These are phyloP conservation scores for Laetiporus sulphureus DNA, from an alignment of 1,284 basidiomycete species.

Conservation along the genomic window DNA sequence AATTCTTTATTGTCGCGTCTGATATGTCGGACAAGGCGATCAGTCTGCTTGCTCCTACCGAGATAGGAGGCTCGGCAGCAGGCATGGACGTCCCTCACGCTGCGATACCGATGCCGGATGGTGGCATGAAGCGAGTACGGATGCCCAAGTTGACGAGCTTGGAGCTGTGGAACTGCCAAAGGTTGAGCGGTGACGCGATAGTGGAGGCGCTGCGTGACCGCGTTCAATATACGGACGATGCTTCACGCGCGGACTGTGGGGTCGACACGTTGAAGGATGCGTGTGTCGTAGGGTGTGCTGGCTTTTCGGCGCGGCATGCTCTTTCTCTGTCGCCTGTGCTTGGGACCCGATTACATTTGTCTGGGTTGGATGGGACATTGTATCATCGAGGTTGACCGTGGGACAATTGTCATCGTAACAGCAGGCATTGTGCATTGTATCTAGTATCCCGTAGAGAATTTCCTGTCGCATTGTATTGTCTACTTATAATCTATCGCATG, in stretches of 20 bases:
- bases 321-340: conserved; percentile 32
- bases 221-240: conserved; percentile 38
- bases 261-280: conserved; percentile 35
- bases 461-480: no score
- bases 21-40: conserved; percentile 74
- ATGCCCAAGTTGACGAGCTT: conserved; percentile 47
- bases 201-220: conserved; percentile 45
- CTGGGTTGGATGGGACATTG: no score
- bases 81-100: no score
- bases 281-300: conserved; percentile 39
- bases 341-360: conserved; percentile 23
- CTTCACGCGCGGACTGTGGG: conserved; percentile 15
- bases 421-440: no score
- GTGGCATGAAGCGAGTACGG: conserved; percentile 28
- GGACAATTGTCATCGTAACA: no score
- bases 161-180: conserved; percentile 54
- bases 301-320: conserved; percentile 36
- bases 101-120: no score
- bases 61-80: conserved; percentile 4
- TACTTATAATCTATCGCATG: no score
- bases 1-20: conserved; percentile 66
- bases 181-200: conserved; percentile 50
- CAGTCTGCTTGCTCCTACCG: conserved; percentile 34
- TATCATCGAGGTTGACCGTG: no score
- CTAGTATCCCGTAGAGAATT: no score